These are phyloP conservation scores for Agastache rugosa DNA, from an alignment of 257 asterid species.

Conservation along the genomic window DNA sequence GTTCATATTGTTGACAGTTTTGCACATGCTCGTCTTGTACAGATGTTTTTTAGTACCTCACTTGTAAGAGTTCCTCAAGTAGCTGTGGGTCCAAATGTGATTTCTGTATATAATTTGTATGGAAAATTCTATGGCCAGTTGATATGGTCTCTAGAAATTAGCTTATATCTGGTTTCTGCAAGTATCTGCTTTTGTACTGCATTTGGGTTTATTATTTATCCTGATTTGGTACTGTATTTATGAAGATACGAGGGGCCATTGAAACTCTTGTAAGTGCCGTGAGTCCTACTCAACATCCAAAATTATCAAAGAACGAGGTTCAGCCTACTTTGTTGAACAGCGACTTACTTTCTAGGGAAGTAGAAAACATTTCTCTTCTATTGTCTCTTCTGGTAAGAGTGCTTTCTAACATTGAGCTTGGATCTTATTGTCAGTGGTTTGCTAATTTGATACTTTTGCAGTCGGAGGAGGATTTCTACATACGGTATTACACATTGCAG, in stretches of 20 bases:
- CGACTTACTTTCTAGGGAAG: constrained; percentile 87
- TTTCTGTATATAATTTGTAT: not conserved
- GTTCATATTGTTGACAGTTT: not conserved
- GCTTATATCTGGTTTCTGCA: not conserved
- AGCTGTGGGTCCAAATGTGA: not conserved
- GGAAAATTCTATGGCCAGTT: not conserved
- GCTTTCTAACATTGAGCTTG: constrained; percentile 27
- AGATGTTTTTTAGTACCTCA: not conserved
- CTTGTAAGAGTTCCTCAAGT: not conserved
- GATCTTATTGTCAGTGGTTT: constrained; percentile 27
- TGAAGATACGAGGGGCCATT: constrained; percentile 88
- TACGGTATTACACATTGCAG: constrained; percentile 90
- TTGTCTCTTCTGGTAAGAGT: constrained; percentile 78
- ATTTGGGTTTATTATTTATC: not conserved
- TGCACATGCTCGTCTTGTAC: not conserved
- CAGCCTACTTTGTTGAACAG: constrained; percentile 87
- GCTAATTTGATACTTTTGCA: constrained; percentile 53
- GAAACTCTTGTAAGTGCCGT: constrained; percentile 85
- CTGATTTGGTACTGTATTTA: constrained; percentile 31
- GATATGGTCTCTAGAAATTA: not conserved
- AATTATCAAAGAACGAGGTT: constrained; percentile 69
- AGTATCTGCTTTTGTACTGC: not conserved
- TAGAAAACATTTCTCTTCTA: constrained; percentile 84
- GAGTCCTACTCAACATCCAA: constrained; percentile 68
- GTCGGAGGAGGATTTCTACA: constrained; percentile 97